Base-by-base conservation (phyloP, 805 yeast genomes). In the Monosporozyma unispora region DNA sequence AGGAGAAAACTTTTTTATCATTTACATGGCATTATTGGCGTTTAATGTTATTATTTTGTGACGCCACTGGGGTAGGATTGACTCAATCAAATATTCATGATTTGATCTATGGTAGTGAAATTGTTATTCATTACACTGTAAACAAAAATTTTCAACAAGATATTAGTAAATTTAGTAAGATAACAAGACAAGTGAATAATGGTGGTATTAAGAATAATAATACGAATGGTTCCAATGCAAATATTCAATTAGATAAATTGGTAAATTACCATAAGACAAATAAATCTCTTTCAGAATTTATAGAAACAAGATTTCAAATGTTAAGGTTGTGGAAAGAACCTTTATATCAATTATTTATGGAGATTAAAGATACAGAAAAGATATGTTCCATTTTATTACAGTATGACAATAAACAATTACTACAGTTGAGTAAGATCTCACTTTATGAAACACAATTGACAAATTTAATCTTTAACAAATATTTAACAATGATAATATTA, bases 21-120 rank as follows among this genome's bases (percentile, higher is more conserved):
- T 66, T 66, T 48, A 59, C 62, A 45, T 66, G 63, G 62, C 65
- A 66, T 51, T 64, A 61, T 50, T 64, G 68, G 67, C 52, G 51
- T 40, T 61, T 64, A 14, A 50, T 59, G 11, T 42, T 60, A 14
- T 39, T 22, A 14, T 33, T 21, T 35, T 23, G 29, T 25, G 33
- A 21, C 11, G 19, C 25, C 14, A 8, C 22, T 2, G 25, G 25
- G 3, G 3, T 39, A 10, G 27, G 4, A 9, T 39, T 39, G n/a
- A 39, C 21, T 8, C 9, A 39, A 12, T 12, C 9, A 4, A 39
- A 21, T 39, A 7, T 39, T 10, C 14, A 18, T 4, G 27, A 21
- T 21, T 2, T 39, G 11, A 27, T 39, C 8, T 18, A 21, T 39
- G 42, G 42, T 3, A 39, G 42, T 39, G 42, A 39, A 21, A 39